Conservation (phyloP, 1,284 basidiomycete genomes). For the Boletus sp. region DNA sequence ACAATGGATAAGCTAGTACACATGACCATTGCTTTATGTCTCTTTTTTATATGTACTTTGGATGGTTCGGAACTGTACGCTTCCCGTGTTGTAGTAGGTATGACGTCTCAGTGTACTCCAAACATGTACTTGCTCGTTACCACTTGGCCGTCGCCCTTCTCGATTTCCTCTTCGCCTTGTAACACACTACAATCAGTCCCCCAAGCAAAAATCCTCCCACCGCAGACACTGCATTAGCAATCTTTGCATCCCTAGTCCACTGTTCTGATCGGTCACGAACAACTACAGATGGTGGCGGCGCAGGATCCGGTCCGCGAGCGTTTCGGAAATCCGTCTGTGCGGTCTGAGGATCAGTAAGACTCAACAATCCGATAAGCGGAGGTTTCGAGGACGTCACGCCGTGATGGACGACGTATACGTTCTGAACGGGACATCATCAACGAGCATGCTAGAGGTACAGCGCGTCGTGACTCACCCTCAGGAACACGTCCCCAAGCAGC, state of each 20-base stretch:
- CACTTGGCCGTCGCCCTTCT: conserved; percentile 5
- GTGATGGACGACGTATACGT: conserved; percentile 51
- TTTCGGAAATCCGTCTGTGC: conserved; percentile 41
- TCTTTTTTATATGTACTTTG: not conserved
- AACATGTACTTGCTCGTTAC: conserved; percentile 3
- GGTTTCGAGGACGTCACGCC: conserved; percentile 39
- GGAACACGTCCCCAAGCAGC: conserved; percentile 55
- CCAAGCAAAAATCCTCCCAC: conserved; percentile 35
- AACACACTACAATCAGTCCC: conserved; percentile 24
- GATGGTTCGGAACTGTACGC: not conserved
- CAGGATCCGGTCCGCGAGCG: conserved; percentile 43
- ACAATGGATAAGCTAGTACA: conserved; percentile 11
- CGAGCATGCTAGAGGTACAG: not conserved
- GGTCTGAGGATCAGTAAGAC: conserved; percentile 40
- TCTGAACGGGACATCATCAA: conserved; percentile 32
- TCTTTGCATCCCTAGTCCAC: conserved; percentile 17
- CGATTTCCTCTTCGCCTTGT: conserved; percentile 5
- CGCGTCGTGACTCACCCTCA: conserved; percentile 40
- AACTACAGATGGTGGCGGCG: conserved; percentile 27
- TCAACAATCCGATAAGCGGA: conserved; percentile 47
- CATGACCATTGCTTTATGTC: not conserved
- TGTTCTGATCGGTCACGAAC: conserved; percentile 9
- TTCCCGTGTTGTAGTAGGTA: conserved; percentile 4
- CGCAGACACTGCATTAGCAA: conserved; percentile 19
- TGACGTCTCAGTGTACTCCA: not conserved